Evolutionary conservation across 2,329 filamentous ascomycete genomes (phyloP), one percentile per base, ranked within the genome.

Genomic region (Torrubiella hemipterigena): DNA sequence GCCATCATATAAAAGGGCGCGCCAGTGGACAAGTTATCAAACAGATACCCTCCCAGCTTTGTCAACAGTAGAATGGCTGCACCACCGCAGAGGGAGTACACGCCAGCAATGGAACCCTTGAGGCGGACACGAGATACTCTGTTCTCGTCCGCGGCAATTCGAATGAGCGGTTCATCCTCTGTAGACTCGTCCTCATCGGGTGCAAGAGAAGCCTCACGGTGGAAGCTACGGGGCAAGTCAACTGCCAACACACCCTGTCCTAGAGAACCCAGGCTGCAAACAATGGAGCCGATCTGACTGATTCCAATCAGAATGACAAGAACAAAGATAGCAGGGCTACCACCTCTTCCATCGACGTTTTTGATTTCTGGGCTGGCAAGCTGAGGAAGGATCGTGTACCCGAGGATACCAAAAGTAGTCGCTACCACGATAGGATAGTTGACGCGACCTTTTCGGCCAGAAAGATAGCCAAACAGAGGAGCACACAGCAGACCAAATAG

Each of bases 1-100:
- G 87, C 86, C 78, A 98, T 89, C 67, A 96, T 79, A 51, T 86
- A 94, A 52, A 98, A 96, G 1, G 91, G 91, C 9, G 83, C 81
- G 0, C 82, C 81, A 3, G 68, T 67, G 2, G 77, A 78, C 32
- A 77, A 61, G 14, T 56, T 65, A 52, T 98, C 91, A 48, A 96
- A 98, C 29, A 95, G 56, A 22, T 75, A 73, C 0, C 91, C 91
- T 10, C 91, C 91, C 4, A 91, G 54, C 57, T 98, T 98, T 0
- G 91, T 96, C 12, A 98, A 67, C 5, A 96, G 56, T 33, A 98
- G 55, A 31, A 98, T 98, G 0, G 87, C 91, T 1, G 77, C 81
- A 11, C 89, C 91, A 9, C 91, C 91, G 34, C 81, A 86, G 39
- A 94, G 73, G 32, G 83, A 93, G 55, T 98, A 98, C 1, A 95